phyloP scores from a whole-genome alignment of 1,139 yeast genomes.

The Spencermartinsiella ligniputridi region DNA sequence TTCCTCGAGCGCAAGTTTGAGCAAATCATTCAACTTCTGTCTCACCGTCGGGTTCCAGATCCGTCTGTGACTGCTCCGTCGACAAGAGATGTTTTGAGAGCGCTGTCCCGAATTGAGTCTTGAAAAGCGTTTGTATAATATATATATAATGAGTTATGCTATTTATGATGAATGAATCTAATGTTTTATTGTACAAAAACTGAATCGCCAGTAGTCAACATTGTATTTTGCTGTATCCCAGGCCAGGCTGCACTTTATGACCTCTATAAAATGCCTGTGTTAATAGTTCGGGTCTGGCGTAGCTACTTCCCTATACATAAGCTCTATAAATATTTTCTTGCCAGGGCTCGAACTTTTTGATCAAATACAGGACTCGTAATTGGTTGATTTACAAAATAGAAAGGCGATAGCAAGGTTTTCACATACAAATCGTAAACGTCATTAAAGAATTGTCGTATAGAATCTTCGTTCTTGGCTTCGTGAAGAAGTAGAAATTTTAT shows the following conservation, averaged over 20 bases:
- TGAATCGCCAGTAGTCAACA: too few relatives aligned
- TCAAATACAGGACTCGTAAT: conserved; percentile 76
- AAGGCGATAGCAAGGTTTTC: conserved; percentile 81
- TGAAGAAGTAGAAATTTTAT: conserved; percentile 77
- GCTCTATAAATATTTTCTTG: conserved; percentile 68
- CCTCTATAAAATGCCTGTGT: not conserved
- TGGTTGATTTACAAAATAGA: conserved; percentile 71
- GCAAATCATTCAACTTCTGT: conserved; percentile 5
- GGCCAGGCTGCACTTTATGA: too few relatives aligned
- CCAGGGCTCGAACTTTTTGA: conserved; percentile 61
- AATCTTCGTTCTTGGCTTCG: conserved; percentile 61
- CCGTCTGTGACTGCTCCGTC: not conserved
- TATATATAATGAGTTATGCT: too few relatives aligned
- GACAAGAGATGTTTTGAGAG: conserved; percentile 16
- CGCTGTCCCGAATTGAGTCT: conserved; percentile 16
- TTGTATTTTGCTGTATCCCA: too few relatives aligned
- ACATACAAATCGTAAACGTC: conserved; percentile 87
- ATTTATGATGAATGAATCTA: too few relatives aligned
- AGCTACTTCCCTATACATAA: not conserved
- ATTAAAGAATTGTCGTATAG: conserved; percentile 74
- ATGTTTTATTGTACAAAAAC: too few relatives aligned
- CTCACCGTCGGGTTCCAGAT: not conserved
- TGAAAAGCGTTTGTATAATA: too few relatives aligned
- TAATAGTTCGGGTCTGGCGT: not conserved
- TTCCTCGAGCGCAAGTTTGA: conserved; percentile 13